Evolutionary conservation across 2,329 filamentous ascomycete genomes (phyloP), one percentile per base, ranked within the genome.

Genomic region (Beauveria sp.): DNA sequence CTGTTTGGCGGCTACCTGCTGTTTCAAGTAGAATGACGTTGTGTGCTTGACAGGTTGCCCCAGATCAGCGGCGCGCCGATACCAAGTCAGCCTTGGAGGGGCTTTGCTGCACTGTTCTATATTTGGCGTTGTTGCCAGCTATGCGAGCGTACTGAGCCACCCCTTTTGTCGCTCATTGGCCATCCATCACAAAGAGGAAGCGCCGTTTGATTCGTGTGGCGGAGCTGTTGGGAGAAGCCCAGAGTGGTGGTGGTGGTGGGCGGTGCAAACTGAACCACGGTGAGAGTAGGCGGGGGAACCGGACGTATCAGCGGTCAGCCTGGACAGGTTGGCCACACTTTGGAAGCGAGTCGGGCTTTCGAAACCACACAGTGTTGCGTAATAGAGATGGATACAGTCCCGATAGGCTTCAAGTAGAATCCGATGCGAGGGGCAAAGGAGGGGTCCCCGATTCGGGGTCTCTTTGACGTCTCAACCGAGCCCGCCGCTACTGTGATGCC

Each of bases 161-260:
- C 8, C 10, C 34, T 38, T 14, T 9, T 24, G 34, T 24, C 28
- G 38, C 16, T 43, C 38, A 54, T 54, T 3, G 20, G 42, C 51
- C 51, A 28, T 42, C 42, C 51, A 54, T 52, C 16, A 26, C 30
- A 38, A 6, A 18, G 16, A 43, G 20, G 7, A 54, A 24, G 28
- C 30, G n/a, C 50, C 38, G 30, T 59, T 22, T 59, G 57, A 59
- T 49, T 43, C 14, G 57, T 49, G 54, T 59, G 47, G 56, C 56
- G 56, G 56, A 51, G 56, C 22, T 16, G 34, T 22, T 38, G 12
- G 34, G 34, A 38, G 26, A 26, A 22, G 34, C 34, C 42, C 34
- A 43, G 22, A 24, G 22, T 24, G 47, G 38, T 45, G 22, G 52
- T 40, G 8, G 14, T 50, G 45, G 43, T 22, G 34, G 54, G 55